Evolutionary conservation across 148 eudicot genomes (phyloP).

Genomic region (Fallopia convolvulus): DNA sequence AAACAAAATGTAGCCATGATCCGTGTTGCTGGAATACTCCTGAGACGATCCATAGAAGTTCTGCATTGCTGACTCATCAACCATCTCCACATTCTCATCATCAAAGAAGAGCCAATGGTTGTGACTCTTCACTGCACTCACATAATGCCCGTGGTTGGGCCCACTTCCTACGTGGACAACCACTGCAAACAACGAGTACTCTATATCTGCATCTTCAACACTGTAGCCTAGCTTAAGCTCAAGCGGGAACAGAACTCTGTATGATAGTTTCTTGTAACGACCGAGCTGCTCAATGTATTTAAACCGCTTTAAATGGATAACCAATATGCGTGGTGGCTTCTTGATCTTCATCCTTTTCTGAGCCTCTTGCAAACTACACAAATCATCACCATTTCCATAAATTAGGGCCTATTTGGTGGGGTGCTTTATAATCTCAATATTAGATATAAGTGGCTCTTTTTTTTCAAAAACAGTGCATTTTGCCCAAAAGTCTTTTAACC

Average conservation of each 20-base stretch:
- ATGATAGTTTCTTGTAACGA: conserved; percentile 75
- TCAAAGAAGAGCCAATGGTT: conserved; percentile 84
- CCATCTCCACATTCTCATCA: conserved; percentile 85
- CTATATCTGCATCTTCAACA: conserved; percentile 69
- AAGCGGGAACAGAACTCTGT: conserved; percentile 80
- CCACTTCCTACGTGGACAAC: conserved; percentile 89
- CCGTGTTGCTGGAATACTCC: conserved; percentile 86
- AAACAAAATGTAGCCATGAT: conserved; percentile 82
- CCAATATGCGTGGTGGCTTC: conserved; percentile 79
- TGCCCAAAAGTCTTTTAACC: too few relatives aligned
- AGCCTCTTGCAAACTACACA: conserved; percentile 71
- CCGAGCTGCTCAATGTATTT: conserved; percentile 81
- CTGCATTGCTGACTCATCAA: conserved; percentile 81
- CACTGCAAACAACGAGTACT: conserved; percentile 76
- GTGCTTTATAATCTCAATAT: too few relatives aligned
- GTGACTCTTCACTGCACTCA: conserved; percentile 85
- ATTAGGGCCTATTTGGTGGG: neutral
- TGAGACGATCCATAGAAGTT: conserved; percentile 76
- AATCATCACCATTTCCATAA: neutral
- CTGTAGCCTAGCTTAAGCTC: conserved; percentile 83
- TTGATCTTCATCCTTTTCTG: conserved; percentile 96
- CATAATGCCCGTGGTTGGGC: conserved; percentile 82
- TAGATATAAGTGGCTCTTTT: too few relatives aligned
- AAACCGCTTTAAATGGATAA: conserved; percentile 81
- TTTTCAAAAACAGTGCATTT: too few relatives aligned